Evolutionary conservation across 2,329 filamentous ascomycete species (phyloP), one percentile per base, ranked within the genome.

Genomic region (Penicillium sp.): DNA sequence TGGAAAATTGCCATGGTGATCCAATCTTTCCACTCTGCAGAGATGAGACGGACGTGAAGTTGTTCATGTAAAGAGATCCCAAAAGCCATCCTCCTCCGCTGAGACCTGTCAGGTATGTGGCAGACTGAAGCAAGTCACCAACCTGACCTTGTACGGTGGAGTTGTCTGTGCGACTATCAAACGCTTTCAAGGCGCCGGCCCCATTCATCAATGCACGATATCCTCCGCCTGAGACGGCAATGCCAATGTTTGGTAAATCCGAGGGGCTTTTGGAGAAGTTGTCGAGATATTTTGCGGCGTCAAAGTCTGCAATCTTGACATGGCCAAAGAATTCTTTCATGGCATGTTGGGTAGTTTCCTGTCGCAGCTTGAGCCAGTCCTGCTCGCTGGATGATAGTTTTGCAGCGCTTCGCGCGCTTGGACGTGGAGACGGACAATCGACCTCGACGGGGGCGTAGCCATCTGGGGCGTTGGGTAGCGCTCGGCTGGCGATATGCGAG

Each of bases 71-170:
- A n/a, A 95, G 77, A 51, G 87, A 90, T 18, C 89, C 89, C 8
- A 95, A 83, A 14, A 95, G 79, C 91, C 91, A 96, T 46, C 86
- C 85, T 53, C 90, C 91, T 24, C 91, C 91, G 5, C 88, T 92
- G 3, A 95, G 79, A 11, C 89, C 91, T 3, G 90, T 81, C 13
- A 94, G 72, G 69, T 95, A 95, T 0, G 90, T 95, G 0, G 89
- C 74, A 5, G 88, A 81, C 76, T 95, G 91, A 55, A 95, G 76
- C 59, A 95, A 75, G 5, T 91, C 91, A 47, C 90, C 68, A 4
- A 63, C 54, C 5, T 63, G 58, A 10, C 60, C 60, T 8, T 44
- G 14, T 4, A 63, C 73, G 0, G 83, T 87, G 1, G 85, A 78
- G 50, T 83, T 82, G 0, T 77, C 70, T 0, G 88, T 91, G 22